phyloP scores from a whole-genome alignment of 179 eudicot species.

The Beta lomatogona region DNA sequence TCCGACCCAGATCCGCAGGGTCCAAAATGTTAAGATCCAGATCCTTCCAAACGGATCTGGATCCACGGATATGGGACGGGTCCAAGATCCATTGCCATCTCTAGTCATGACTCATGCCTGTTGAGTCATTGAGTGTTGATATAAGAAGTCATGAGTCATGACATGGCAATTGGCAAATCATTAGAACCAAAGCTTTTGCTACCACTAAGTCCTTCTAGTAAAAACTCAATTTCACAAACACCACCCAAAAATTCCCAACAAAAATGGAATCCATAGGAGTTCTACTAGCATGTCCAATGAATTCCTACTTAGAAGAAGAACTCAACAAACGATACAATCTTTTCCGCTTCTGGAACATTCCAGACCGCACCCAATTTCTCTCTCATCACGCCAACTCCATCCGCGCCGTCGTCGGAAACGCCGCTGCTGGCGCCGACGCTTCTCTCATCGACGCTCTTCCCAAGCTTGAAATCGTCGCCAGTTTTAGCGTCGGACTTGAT shows the following conservation, averaged over 20 bases:
- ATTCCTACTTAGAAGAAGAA: constrained; percentile 55
- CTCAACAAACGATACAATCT: constrained; percentile 58
- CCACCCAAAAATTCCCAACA: not conserved
- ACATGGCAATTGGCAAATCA: too few relatives aligned
- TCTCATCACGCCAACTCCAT: constrained; percentile 30
- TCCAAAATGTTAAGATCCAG: too few relatives aligned
- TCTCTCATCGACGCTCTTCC: constrained; percentile 67
- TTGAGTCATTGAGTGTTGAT: too few relatives aligned
- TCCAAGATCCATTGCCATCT: too few relatives aligned
- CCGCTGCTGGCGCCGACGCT: constrained; percentile 54
- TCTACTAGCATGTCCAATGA: constrained; percentile 50
- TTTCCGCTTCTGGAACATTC: constrained; percentile 44
- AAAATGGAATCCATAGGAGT: constrained; percentile 64
- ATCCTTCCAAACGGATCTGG: too few relatives aligned
- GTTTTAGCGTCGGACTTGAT: constrained; percentile 70
- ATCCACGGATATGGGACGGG: too few relatives aligned
- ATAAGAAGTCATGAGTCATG: too few relatives aligned
- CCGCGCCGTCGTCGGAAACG: constrained; percentile 68
- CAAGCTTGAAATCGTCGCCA: constrained; percentile 63
- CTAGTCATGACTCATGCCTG: too few relatives aligned
- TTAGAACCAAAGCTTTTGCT: too few relatives aligned
- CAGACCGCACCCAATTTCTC: constrained; percentile 39
- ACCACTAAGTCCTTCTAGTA: too few relatives aligned
- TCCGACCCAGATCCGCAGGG: too few relatives aligned
- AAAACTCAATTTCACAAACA: not conserved